Base-by-base conservation (phyloP, 2,329 filamentous ascomycete species). In the Cercospora sesami region DNA sequence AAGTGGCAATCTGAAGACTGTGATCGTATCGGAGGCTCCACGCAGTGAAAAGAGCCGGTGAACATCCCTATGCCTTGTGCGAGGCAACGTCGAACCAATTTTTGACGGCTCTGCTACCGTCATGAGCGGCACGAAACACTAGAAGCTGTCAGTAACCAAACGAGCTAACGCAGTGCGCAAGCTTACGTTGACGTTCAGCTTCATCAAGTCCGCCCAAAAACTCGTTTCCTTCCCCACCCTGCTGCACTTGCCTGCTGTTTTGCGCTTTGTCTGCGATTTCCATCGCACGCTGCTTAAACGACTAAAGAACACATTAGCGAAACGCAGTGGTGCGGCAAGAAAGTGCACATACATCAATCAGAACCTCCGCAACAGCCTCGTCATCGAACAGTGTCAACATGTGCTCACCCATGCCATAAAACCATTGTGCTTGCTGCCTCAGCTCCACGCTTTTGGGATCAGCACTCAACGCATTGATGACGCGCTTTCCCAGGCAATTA, bases 371-470 rank as follows among this genome's bases (percentile, higher is more conserved):
- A 78, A 91, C 86, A 65, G 93, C 91, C 65, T 97, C 89, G 79
- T 97, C 94, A 67, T 97, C 94, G 70, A 97, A 96, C 0, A 99
- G 81, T 68, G 97, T 94, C 69, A 98, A 83, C 80, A 97, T 93
- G 62, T 92, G 87, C 55, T 92, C 90, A 3, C 91, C 93, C 4
- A 98, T 86, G 26, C 88, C 89, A 81, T 97, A 98, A 75, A 97
- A 97, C 79, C 97, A 91, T 39, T 90, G 89, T 69, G 91, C 92
- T 78, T 95, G 88, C 65, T 92, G 89, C 60, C 94, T 88, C 51
- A 99, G 80, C 65, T 96, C 90, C 1, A 99, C 92, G 10, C 91
- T 90, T 64, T 91, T 89, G 0, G 95, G 90, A 77, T 97, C 93
- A 33, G 95, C 95, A 77, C 94, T 95, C 42, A 99, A 83, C 0